phyloP scores from a whole-genome alignment of 2,329 filamentous ascomycete genomes.

The Talaromyces amestolkiae region DNA sequence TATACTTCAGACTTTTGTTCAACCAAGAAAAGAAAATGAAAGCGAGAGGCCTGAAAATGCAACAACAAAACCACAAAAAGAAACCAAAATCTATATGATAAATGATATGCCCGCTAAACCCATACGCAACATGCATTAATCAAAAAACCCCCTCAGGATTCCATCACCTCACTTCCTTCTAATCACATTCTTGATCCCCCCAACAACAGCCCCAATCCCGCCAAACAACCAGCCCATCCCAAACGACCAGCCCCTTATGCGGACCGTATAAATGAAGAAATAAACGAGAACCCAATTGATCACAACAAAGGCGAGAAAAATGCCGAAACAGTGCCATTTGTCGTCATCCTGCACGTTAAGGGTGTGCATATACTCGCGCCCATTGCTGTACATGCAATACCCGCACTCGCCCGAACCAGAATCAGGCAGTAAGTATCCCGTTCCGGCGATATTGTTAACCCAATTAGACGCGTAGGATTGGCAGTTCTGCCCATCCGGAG shows the following conservation, averaged over 20 bases:
- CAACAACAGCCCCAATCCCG: conserved; percentile 43
- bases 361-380: conserved; percentile 63
- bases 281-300: conserved; percentile 71
- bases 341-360: conserved; percentile 56
- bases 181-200: conserved; percentile 18
- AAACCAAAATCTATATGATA: background rate
- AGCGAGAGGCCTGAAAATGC: background rate
- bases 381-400: conserved; percentile 67
- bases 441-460: conserved; percentile 41
- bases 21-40: background rate
- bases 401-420: conserved; percentile 51
- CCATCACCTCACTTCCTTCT: background rate
- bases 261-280: conserved; percentile 73
- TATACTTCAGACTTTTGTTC: background rate
- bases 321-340: conserved; percentile 71
- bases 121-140: background rate
- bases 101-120: background rate
- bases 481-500: conserved; percentile 65
- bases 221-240: conserved; percentile 61
- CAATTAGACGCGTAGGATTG: conserved; percentile 56
- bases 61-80: background rate
- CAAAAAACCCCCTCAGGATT: background rate
- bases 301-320: conserved; percentile 68
- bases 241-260: conserved; percentile 68
- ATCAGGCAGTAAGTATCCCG: conserved; percentile 60